These are phyloP conservation scores for Singerocomus inundabilis DNA, from an alignment of 1,284 basidiomycete species.

Conservation along the genomic window DNA sequence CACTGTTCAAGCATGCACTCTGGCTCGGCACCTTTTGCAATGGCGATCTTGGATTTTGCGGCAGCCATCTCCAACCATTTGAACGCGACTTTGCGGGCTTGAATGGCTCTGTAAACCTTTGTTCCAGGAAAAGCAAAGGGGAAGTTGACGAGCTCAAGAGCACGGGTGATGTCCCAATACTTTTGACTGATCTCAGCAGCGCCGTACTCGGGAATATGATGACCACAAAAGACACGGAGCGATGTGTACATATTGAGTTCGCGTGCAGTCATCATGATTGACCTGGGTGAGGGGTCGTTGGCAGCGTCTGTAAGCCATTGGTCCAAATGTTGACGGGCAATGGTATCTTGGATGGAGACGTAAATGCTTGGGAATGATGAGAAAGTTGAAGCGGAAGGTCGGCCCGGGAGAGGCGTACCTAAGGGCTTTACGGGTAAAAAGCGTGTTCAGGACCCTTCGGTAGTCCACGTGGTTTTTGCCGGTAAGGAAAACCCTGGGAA, in stretches of 20 bases:
- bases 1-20: slow-evolving; percentile 93
- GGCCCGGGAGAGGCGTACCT: slow-evolving; percentile 51
- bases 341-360: slow-evolving; percentile 81
- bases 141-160: slow-evolving; percentile 98
- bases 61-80: slow-evolving; percentile 84
- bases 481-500: slow-evolving; percentile 87
- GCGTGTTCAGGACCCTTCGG: slow-evolving; percentile 85
- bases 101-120: slow-evolving; percentile 93
- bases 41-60: slow-evolving; percentile 76
- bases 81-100: slow-evolving; percentile 89
- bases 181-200: slow-evolving; percentile 84
- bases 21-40: slow-evolving; percentile 81
- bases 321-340: slow-evolving; percentile 77
- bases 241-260: slow-evolving; percentile 98
- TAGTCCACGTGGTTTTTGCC: slow-evolving; percentile 95
- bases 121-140: slow-evolving; percentile 95
- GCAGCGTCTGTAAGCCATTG: slow-evolving; percentile 67
- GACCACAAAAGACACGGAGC: slow-evolving; percentile 91
- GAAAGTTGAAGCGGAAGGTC: background rate
- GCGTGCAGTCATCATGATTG: slow-evolving; percentile 90
- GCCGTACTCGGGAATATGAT: slow-evolving; percentile 82
- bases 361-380: slow-evolving; percentile 64
- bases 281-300: slow-evolving; percentile 49
- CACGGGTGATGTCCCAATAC: slow-evolving; percentile 95
- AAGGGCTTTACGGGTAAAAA: slow-evolving; percentile 94